Evolutionary conservation across 2,329 filamentous ascomycete genomes (phyloP).

Genomic region (Dactylonectria macrodidyma): DNA sequence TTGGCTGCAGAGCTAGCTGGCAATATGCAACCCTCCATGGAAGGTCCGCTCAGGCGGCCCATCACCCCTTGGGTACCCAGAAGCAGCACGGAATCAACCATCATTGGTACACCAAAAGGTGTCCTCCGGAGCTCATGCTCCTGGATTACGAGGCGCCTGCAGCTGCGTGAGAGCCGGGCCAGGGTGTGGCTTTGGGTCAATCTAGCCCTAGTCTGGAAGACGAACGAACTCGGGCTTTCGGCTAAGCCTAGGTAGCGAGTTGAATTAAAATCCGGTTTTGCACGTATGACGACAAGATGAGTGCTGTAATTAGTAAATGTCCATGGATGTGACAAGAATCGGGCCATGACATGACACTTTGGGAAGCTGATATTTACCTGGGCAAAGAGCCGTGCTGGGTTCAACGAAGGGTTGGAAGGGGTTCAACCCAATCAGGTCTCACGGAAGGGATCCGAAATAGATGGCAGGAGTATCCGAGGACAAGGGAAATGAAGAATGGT

Average conservation of each 20-base stretch:
- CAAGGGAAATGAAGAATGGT: background rate
- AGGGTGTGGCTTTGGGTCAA: slow-evolving; percentile 17
- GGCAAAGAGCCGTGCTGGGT: background rate
- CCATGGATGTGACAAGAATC: background rate
- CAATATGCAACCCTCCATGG: background rate
- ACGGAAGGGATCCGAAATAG: background rate
- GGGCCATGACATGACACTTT: background rate
- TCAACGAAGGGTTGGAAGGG: background rate
- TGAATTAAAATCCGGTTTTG: background rate
- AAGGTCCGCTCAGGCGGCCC: background rate
- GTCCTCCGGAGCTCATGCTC: slow-evolving; percentile 22
- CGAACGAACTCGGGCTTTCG: background rate
- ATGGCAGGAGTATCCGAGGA: background rate
- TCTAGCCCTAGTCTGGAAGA: background rate
- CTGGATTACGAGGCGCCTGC: slow-evolving; percentile 9
- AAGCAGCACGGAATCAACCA: background rate
- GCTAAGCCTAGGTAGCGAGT: background rate
- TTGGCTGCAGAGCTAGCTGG: background rate
- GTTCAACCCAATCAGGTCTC: background rate
- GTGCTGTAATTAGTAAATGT: background rate
- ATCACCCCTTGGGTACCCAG: background rate
- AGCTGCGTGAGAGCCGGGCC: slow-evolving; percentile 7
- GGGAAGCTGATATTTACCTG: background rate
- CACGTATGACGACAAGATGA: background rate
- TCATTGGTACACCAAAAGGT: slow-evolving; percentile 6